Conservation (phyloP, 441 rosid genomes). For the Kokia cookei region DNA sequence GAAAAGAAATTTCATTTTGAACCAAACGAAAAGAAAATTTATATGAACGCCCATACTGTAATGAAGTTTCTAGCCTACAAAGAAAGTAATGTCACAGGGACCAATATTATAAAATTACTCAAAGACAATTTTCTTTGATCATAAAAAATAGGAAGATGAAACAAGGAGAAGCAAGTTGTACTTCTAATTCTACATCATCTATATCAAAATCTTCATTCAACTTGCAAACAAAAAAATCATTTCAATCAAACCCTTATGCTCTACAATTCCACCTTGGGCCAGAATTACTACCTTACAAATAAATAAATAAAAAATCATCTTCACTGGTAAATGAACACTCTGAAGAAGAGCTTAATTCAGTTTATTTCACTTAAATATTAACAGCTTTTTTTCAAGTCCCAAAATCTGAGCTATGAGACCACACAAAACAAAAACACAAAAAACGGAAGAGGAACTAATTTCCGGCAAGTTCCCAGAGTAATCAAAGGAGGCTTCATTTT, state of each 20-base stretch:
- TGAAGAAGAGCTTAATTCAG: neutral
- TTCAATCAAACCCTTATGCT: neutral
- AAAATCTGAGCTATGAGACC: neutral
- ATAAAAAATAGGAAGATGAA: neutral
- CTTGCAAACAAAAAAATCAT: neutral
- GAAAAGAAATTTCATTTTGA: slow-evolving; percentile 19
- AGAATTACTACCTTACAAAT: neutral
- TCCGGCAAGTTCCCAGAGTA: neutral
- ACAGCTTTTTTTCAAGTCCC: neutral
- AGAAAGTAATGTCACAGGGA: neutral
- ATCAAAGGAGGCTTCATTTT: neutral
- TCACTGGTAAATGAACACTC: neutral
- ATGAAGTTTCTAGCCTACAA: neutral
- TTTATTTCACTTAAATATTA: neutral
- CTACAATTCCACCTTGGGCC: neutral
- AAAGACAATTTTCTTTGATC: neutral
- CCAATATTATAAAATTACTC: neutral
- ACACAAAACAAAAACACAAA: neutral
- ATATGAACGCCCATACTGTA: neutral
- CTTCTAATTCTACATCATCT: neutral
- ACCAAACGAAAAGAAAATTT: neutral
- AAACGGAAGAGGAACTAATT: neutral
- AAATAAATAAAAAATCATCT: neutral
- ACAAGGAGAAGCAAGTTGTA: neutral
- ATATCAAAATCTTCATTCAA: neutral